Evolutionary conservation across 2,329 filamentous ascomycete genomes (phyloP).

Genomic region (Apiospora sp.): DNA sequence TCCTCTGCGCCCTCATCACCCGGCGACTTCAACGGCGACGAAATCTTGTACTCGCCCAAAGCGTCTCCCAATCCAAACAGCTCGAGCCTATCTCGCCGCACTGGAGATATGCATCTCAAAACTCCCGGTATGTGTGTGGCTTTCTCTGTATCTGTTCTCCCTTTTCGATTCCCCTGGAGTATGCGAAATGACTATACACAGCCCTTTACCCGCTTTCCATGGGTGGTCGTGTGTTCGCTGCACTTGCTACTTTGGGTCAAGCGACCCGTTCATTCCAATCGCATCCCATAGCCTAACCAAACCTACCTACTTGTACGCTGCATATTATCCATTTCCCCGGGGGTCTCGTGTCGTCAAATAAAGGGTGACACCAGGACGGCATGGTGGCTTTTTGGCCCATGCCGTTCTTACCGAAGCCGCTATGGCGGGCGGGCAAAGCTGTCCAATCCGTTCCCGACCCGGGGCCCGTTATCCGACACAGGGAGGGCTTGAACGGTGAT

Average conservation of each 20-base stretch:
- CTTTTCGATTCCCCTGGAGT: conserved; percentile 13
- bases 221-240: conserved; percentile 13
- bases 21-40: conserved; percentile 40
- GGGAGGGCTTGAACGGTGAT: conserved; percentile 14
- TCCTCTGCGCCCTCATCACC: conserved; percentile 47
- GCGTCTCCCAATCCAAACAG: conserved; percentile 40
- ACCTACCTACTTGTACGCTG: background rate
- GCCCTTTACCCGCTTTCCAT: conserved; percentile 6
- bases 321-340: background rate
- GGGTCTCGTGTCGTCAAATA: conserved; percentile 20
- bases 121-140: conserved; percentile 26
- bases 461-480: conserved; percentile 14
- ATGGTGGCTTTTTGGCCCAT: conserved; percentile 13
- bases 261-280: conserved; percentile 19
- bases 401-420: conserved; percentile 20
- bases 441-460: conserved; percentile 8
- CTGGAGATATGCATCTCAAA: conserved; percentile 33
- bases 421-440: conserved; percentile 14
- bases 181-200: conserved; percentile 8
- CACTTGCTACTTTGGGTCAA: conserved; percentile 7
- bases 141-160: background rate
- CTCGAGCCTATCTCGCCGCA: conserved; percentile 30
- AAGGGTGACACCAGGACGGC: conserved; percentile 16
- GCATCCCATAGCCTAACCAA: background rate
- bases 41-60: conserved; percentile 47